A percentile compares a stretch with the other conserved stretches of the same genome.
Conservation (phyloP, 2,329 filamentous ascomycete species). For the Cercospora janseana region DNA sequence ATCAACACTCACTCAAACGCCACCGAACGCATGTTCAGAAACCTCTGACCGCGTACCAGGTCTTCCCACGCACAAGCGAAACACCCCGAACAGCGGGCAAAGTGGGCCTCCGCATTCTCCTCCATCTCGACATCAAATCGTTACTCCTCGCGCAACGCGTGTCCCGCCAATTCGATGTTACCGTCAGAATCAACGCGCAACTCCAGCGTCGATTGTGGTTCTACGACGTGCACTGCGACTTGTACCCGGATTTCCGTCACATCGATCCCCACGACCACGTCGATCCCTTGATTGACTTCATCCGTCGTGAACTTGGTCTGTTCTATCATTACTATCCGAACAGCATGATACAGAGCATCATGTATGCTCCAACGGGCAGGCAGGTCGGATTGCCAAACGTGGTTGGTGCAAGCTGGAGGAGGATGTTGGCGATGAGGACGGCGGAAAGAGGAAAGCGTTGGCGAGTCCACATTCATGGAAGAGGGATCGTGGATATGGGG, state of each 20-base stretch:
- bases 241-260: neutral
- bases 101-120: neutral
- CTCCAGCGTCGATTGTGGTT: slow-evolving; percentile 15
- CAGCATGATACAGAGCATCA: neutral
- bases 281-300: neutral
- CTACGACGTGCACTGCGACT: neutral
- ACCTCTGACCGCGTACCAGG: slow-evolving; percentile 5
- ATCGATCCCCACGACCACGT: neutral
- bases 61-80: neutral
- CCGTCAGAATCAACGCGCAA: neutral
- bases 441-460: neutral
- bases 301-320: slow-evolving; percentile 4
- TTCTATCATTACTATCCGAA: neutral
- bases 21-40: neutral
- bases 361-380: neutral
- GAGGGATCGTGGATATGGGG: neutral
- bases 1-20: neutral
- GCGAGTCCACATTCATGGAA: slow-evolving; percentile 1
- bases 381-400: neutral
- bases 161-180: neutral
- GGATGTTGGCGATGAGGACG: slow-evolving; percentile 11
- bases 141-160: slow-evolving; percentile 6
- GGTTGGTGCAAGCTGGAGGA: slow-evolving; percentile 4
- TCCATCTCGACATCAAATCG: slow-evolving; percentile 2
- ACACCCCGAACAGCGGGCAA: neutral